These are phyloP conservation scores for Apiospora aurea DNA, from an alignment of 2,329 filamentous ascomycete genomes.

Conservation along the genomic window DNA sequence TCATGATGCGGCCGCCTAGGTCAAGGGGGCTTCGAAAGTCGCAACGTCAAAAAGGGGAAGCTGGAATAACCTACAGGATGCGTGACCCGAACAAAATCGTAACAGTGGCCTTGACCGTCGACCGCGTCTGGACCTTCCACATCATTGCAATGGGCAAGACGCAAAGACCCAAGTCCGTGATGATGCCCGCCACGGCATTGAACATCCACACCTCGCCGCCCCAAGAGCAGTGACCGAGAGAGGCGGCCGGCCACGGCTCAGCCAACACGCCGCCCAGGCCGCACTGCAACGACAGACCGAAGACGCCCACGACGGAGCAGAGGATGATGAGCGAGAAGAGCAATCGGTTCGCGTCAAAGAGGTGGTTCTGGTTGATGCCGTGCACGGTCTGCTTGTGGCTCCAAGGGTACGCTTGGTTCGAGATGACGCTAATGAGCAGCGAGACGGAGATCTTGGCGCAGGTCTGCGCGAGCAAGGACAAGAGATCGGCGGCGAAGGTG, in stretches of 20 bases:
- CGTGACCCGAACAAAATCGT: constrained; percentile 24
- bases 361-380: not conserved
- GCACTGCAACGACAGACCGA: not conserved
- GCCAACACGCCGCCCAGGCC: not conserved
- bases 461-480: not conserved
- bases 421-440: constrained; percentile 1
- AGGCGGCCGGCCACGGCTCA: not conserved
- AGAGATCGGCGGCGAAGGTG: constrained; percentile 1
- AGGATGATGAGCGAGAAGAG: not conserved
- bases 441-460: constrained; percentile 1
- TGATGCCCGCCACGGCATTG: constrained; percentile 7
- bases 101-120: constrained; percentile 24
- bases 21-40: too few relatives aligned
- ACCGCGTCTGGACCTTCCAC: constrained; percentile 27
- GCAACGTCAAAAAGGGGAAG: not conserved
- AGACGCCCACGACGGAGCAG: not conserved
- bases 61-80: constrained; percentile 19
- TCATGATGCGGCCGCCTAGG: not conserved
- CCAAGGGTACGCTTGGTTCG: constrained; percentile 5
- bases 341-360: not conserved
- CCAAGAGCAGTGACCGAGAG: not conserved
- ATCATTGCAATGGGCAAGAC: constrained; percentile 30
- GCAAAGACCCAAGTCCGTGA: constrained; percentile 30
- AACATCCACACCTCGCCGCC: constrained; percentile 11
- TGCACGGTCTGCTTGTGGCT: not conserved